Evolutionary conservation across 1,284 basidiomycete species (phyloP), one percentile per base, ranked within the genome.

Genomic region (Megacollybia platyphylla): DNA sequence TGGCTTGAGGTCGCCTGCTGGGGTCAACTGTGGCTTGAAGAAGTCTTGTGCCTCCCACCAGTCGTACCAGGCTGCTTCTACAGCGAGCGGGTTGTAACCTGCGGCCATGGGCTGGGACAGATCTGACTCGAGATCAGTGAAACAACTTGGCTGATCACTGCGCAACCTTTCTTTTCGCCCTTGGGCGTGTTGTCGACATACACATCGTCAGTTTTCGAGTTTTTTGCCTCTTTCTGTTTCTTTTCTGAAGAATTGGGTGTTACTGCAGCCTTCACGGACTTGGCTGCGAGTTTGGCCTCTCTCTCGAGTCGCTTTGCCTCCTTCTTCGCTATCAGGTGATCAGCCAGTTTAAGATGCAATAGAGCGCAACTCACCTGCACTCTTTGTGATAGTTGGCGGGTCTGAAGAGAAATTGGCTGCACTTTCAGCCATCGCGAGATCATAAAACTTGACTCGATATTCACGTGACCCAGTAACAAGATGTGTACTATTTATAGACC

Each of bases 61-160:
- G 54, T 94, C 90, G 58, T 97, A 98, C 91, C 96, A 97, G 7
- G 91, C 86, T 5, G 92, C 75, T 61, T 98, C 96, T 49, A 98
- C 85, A 42, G 90, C 89, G 51, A 87, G 81, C 8, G 94, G 96
- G 60, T 98, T 94, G 68, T 97, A 99, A 4, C 87, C 87, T 27
- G 73, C 72, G 8, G 86, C 75, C 84, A 97, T 93, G 5, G 90
- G 87, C 49, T 83, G 71, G 2, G 85, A 79, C 47, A 97, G 70
- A 63, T 97, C 92, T 36, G 5, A 37, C 36, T 28, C 44, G 42
- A 27, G 11, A 9, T 38, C 27, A 44, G 15, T 44, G 13, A 30
- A 11, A 41, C 28, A n/a, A 44, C 29, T 24, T 24, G 20, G 20
- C 4, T 24, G 2, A 24, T 3, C 20, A 24, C 20, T 24, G 20